Evolutionary conservation across 2,329 filamentous ascomycete genomes (phyloP).

Genomic region (Fusarium sp.): DNA sequence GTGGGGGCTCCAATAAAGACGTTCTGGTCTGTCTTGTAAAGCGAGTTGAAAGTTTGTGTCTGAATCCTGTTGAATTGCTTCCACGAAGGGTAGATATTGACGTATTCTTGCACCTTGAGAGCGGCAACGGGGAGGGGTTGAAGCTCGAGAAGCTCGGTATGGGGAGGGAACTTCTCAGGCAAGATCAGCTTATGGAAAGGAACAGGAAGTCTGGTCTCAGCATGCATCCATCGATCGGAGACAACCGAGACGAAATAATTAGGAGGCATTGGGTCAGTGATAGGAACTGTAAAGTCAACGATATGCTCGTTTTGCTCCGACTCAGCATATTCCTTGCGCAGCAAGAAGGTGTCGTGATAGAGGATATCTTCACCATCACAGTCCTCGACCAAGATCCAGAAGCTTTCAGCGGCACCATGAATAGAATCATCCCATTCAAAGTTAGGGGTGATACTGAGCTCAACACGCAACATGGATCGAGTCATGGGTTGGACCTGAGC

Average conservation of each 20-base stretch:
- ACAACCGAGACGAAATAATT: conserved; percentile 98
- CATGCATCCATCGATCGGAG: conserved; percentile 98
- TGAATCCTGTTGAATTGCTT: conserved; percentile 96
- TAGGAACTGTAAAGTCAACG: conserved; percentile 95
- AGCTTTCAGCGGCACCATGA: conserved; percentile 89
- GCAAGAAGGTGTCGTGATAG: conserved; percentile 92
- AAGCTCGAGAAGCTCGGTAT: conserved; percentile 90
- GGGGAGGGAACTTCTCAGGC: conserved; percentile 93
- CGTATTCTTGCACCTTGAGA: conserved; percentile 85
- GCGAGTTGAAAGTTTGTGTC: conserved; percentile 94
- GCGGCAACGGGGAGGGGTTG: conserved; percentile 91
- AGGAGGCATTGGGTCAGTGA: conserved; percentile 96
- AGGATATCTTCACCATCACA: conserved; percentile 96
- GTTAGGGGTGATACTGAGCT: conserved; percentile 90
- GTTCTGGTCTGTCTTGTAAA: conserved; percentile 92
- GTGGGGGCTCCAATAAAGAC: conserved; percentile 93
- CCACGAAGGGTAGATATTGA: conserved; percentile 84
- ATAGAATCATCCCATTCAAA: conserved; percentile 95
- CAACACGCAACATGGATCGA: conserved; percentile 88
- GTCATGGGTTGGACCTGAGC: conserved; percentile 96
- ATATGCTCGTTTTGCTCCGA: conserved; percentile 92
- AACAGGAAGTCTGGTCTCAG: conserved; percentile 91
- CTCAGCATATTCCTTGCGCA: conserved; percentile 88
- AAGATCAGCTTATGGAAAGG: conserved; percentile 95
- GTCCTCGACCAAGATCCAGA: conserved; percentile 98